Percentiles rank a stretch among this genome's conserved stretches.
Evolutionary conservation across 2,329 filamentous ascomycete genomes (phyloP).

Genomic region (Arthrobotrys musiformis): DNA sequence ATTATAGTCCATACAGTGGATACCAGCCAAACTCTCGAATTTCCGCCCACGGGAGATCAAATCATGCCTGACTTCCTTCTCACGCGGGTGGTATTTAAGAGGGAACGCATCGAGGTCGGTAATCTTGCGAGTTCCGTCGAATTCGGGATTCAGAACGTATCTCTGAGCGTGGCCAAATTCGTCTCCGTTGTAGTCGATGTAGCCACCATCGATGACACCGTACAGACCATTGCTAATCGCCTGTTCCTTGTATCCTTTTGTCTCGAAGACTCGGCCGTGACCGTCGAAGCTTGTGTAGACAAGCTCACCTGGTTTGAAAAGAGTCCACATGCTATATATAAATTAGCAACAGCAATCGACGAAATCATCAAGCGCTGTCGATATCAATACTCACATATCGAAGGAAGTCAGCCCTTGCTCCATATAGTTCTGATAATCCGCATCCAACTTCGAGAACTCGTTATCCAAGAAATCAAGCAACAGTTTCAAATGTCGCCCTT

Average conservation of each 20-base stretch:
- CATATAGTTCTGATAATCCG: conserved; percentile 58
- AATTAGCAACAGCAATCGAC: conserved; percentile 54
- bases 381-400: conserved; percentile 60
- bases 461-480: conserved; percentile 57
- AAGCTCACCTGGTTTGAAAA: conserved; percentile 66
- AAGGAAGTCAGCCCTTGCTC: conserved; percentile 59
- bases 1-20: conserved; percentile 66
- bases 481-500: conserved; percentile 55
- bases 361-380: conserved; percentile 55
- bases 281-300: conserved; percentile 64
- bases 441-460: conserved; percentile 55
- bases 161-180: conserved; percentile 64
- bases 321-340: conserved; percentile 65
- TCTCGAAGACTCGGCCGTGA: conserved; percentile 61
- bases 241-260: conserved; percentile 60
- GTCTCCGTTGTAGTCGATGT: conserved; percentile 67
- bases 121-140: conserved; percentile 65
- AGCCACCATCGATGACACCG: conserved; percentile 62
- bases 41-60: conserved; percentile 64
- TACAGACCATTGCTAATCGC: conserved; percentile 62
- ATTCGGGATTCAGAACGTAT: conserved; percentile 63
- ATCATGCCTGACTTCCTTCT: conserved; percentile 61
- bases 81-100: conserved; percentile 64
- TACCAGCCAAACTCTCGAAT: conserved; percentile 66
- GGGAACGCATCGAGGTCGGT: conserved; percentile 65